Percentiles rank a stretch among this genome's conserved stretches.
Conservation (phyloP, 2,329 filamentous ascomycete species). For the Dryadomyces quercus-mongolicae region DNA sequence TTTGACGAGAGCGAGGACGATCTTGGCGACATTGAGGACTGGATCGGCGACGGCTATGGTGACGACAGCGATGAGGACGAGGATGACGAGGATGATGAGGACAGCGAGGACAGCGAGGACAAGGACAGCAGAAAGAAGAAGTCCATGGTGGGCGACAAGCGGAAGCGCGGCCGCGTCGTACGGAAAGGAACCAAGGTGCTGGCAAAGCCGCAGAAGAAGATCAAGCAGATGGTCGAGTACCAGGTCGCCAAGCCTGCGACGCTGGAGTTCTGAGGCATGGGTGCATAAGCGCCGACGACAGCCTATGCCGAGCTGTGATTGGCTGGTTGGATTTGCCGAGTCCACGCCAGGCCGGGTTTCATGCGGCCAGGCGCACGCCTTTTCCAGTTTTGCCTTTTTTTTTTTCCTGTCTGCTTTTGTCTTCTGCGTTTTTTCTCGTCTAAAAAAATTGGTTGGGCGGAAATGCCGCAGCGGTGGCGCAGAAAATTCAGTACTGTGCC, state of each 20-base stretch:
- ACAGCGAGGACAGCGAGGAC: slow-evolving; percentile 31
- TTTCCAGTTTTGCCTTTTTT: too few relatives aligned
- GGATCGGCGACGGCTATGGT: slow-evolving; percentile 67
- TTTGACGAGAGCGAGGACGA: slow-evolving; percentile 75
- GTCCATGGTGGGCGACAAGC: slow-evolving; percentile 45
- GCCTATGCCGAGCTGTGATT: too few relatives aligned
- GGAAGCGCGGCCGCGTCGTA: slow-evolving; percentile 36
- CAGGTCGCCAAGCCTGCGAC: background rate
- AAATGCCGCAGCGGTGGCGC: background rate
- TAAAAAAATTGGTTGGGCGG: background rate
- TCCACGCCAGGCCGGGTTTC: too few relatives aligned
- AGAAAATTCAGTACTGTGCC: too few relatives aligned
- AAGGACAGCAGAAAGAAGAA: slow-evolving; percentile 30
- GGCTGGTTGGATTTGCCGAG: too few relatives aligned
- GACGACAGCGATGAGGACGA: slow-evolving; percentile 48
- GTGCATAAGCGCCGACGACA: too few relatives aligned
- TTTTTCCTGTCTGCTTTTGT: background rate
- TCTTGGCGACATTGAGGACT: slow-evolving; percentile 75
- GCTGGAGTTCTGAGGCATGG: background rate
- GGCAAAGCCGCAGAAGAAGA: slow-evolving; percentile 12
- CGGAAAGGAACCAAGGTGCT: slow-evolving; percentile 47
- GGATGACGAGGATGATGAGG: slow-evolving; percentile 44
- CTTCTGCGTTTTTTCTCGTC: background rate
- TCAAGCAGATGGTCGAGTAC: slow-evolving; percentile 11
- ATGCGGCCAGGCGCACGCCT: too few relatives aligned